Percentiles rank a stretch among this genome's conserved stretches.
These are phyloP conservation scores for Salvia hispanica DNA, from an alignment of 257 asterid genomes.

Conservation along the genomic window DNA sequence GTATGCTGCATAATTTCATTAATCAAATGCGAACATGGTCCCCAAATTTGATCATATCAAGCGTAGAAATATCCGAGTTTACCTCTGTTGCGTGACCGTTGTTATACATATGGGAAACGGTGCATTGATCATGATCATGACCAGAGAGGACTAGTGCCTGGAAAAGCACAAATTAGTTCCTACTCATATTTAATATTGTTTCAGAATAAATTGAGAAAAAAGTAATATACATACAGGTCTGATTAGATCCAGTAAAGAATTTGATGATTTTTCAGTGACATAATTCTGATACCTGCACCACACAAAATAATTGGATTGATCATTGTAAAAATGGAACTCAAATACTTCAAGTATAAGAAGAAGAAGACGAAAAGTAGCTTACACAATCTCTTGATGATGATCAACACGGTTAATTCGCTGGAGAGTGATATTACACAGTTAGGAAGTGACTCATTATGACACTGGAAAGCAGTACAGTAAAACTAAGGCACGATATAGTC, in stretches of 20 bases:
- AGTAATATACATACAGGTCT: conserved; percentile 67
- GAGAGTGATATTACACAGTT: conserved; percentile 22
- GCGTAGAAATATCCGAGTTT: conserved; percentile 20
- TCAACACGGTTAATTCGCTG: conserved; percentile 68
- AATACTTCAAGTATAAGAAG: conserved; percentile 16
- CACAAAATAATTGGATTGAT: conserved; percentile 22
- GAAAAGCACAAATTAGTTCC: conserved; percentile 36
- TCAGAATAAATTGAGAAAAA: conserved; percentile 27
- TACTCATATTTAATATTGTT: conserved; percentile 8
- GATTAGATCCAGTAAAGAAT: conserved; percentile 59
- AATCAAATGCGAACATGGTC: conserved; percentile 36
- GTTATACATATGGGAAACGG: conserved; percentile 58
- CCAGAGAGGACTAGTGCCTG: conserved; percentile 87
- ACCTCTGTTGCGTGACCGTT: conserved; percentile 77
- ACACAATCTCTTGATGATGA: conserved; percentile 61
- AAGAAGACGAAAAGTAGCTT: conserved; percentile 39
- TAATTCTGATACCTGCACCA: conserved; percentile 86
- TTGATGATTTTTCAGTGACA: conserved; percentile 55
- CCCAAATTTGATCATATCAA: conserved; percentile 1
- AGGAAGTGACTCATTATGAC: conserved; percentile 1
- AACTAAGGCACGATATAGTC: conserved; percentile 2
- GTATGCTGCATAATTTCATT: conserved; percentile 70
- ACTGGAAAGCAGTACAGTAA: neutral
- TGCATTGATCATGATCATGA: conserved; percentile 98
- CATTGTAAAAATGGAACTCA: conserved; percentile 12